phyloP scores from a whole-genome alignment of 140 eudicot species.

The Bidens hawaiensis region DNA sequence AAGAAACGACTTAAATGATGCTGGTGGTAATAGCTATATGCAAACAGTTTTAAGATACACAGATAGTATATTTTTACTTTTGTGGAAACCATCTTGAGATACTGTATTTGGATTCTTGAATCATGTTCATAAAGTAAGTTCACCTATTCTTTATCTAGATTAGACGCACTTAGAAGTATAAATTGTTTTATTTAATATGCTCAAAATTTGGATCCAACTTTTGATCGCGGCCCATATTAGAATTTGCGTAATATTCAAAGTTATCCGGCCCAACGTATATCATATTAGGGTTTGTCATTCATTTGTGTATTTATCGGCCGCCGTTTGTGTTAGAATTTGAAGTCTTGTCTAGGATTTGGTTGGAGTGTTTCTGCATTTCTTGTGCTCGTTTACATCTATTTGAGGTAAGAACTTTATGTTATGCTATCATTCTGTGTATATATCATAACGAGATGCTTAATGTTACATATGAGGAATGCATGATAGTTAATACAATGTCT shows the following conservation, averaged over 20 bases:
- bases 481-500: not conserved
- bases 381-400: not conserved
- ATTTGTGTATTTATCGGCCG: not conserved
- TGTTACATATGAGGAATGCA: not conserved
- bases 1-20: not conserved
- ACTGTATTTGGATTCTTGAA: slow-evolving; percentile 8
- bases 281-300: slow-evolving; percentile 7
- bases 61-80: not conserved
- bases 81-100: not conserved
- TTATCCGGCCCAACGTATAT: slow-evolving; percentile 10
- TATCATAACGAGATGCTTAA: not conserved
- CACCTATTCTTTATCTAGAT: not conserved
- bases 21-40: not conserved
- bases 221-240: slow-evolving; percentile 11
- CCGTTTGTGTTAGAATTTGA: not conserved
- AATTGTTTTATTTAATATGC: slow-evolving; percentile 1
- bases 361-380: slow-evolving; percentile 4
- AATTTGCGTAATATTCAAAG: not conserved
- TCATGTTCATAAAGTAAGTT: not conserved
- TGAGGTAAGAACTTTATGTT: not conserved
- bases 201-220: slow-evolving; percentile 2
- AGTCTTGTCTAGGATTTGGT: not conserved
- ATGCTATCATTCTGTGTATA: not conserved
- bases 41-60: not conserved
- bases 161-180: slow-evolving; percentile 1